Conservation (phyloP, 495 filamentous ascomycete genomes). For the Penicillium psychrofluorescens region DNA sequence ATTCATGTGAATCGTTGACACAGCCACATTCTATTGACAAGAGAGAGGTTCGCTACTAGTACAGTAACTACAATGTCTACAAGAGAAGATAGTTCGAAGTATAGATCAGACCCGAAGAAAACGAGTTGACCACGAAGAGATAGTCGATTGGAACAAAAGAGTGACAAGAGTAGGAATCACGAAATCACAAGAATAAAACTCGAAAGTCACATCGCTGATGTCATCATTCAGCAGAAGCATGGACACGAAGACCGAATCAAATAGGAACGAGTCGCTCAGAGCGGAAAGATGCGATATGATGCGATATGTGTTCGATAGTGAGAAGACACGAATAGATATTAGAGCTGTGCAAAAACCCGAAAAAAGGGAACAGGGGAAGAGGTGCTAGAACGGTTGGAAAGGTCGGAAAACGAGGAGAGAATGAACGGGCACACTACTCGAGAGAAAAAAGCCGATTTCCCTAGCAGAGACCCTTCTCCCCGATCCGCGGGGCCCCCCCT, state of each 20-base stretch:
- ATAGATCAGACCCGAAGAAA: too few species aligned
- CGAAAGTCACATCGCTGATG: slow-evolving; percentile 6
- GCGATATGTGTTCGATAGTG: slow-evolving; percentile 7
- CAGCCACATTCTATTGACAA: too few species aligned
- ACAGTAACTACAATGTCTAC: too few species aligned
- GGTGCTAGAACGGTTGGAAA: slow-evolving; percentile 6
- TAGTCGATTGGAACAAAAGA: background rate
- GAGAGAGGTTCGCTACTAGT: too few species aligned
- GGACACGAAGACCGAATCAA: background rate
- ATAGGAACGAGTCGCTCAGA: slow-evolving; percentile 11
- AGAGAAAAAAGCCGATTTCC: too few species aligned
- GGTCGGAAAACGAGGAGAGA: slow-evolving; percentile 1
- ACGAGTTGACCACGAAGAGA: too few species aligned
- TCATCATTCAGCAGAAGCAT: slow-evolving; percentile 1
- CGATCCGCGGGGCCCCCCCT: slow-evolving; percentile 65
- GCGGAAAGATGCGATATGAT: slow-evolving; percentile 16
- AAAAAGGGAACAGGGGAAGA: background rate
- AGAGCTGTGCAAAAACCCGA: background rate
- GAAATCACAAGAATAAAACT: slow-evolving; percentile 4
- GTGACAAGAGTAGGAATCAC: background rate
- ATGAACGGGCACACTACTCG: too few species aligned
- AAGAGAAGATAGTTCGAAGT: too few species aligned
- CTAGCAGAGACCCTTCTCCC: slow-evolving; percentile 36
- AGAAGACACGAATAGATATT: background rate
- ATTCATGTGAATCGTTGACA: too few species aligned